A percentile compares a stretch with the other conserved stretches of the same genome.
Evolutionary conservation across 2,329 filamentous ascomycete genomes (phyloP).

Genomic region (Aspergillus felis): DNA sequence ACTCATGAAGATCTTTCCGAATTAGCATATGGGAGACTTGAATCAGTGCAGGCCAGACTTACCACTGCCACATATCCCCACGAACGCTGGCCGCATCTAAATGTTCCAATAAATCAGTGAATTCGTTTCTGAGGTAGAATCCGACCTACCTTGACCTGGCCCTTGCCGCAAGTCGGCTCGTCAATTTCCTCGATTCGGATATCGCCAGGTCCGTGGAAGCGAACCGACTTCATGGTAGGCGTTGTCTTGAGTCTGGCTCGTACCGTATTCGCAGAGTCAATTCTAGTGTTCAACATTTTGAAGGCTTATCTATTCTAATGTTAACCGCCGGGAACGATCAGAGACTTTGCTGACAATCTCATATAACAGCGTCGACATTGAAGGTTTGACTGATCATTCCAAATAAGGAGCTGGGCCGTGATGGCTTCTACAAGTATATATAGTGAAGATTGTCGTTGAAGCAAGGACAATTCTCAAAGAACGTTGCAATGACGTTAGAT

Average conservation of each 20-base stretch:
- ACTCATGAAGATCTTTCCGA: conserved; percentile 50
- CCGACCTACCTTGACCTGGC: conserved; percentile 45
- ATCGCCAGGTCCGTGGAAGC: conserved; percentile 34
- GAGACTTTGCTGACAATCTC: too few relatives aligned
- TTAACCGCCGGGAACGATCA: too few relatives aligned
- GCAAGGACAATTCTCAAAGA: background rate
- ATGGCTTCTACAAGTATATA: background rate
- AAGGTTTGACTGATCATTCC: too few relatives aligned
- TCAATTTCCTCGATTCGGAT: conserved; percentile 34
- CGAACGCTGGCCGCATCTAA: conserved; percentile 28
- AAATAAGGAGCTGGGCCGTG: too few relatives aligned
- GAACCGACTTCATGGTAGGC: conserved; percentile 30
- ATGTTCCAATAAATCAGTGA: background rate
- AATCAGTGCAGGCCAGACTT: background rate
- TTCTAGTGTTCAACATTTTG: conserved; percentile 3
- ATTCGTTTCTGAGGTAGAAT: background rate
- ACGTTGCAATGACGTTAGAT: background rate
- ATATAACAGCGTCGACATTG: too few relatives aligned
- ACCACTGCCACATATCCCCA: conserved; percentile 34
- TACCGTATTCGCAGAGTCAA: background rate
- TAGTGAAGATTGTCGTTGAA: background rate
- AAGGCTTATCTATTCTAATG: too few relatives aligned
- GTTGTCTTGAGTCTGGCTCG: conserved; percentile 3
- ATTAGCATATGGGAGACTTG: background rate
- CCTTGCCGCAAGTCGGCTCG: conserved; percentile 41